Percentiles rank a stretch among this genome's conserved stretches.
Conservation (phyloP, 2,329 filamentous ascomycete genomes). For the Claviceps pusilla region DNA sequence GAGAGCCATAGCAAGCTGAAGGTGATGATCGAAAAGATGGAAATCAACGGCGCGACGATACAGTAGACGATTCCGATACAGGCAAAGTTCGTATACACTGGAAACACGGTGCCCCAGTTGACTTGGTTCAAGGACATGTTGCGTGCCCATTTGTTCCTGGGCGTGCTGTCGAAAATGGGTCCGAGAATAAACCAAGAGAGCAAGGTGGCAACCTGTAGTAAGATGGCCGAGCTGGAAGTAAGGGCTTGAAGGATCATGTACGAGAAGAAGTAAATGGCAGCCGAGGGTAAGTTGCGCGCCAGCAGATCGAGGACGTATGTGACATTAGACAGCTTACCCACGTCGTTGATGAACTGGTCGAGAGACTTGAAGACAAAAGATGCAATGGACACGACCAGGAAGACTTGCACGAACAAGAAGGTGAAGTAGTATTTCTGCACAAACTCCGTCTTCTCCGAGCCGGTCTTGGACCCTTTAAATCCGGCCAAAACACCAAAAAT, state of each 20-base stretch:
- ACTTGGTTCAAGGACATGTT: constrained; percentile 66
- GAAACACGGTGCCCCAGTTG: constrained; percentile 87
- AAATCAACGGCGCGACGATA: constrained; percentile 76
- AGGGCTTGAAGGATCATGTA: constrained; percentile 95
- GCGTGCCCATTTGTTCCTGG: constrained; percentile 66
- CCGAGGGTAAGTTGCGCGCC: constrained; percentile 65
- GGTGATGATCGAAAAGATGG: constrained; percentile 84
- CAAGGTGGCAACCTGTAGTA: constrained; percentile 70
- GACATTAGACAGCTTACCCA: constrained; percentile 35
- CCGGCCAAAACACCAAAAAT: constrained; percentile 59
- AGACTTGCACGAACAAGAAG: constrained; percentile 89
- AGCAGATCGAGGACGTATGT: constrained; percentile 54
- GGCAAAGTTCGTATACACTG: constrained; percentile 90
- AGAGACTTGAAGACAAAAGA: constrained; percentile 54
- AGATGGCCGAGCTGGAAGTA: constrained; percentile 74
- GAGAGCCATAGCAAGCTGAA: constrained; percentile 87
- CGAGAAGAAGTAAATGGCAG: constrained; percentile 94
- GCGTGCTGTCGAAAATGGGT: constrained; percentile 69
- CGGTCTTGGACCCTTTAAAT: constrained; percentile 69
- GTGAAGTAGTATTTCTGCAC: constrained; percentile 87
- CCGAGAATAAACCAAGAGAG: constrained; percentile 69
- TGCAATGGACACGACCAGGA: constrained; percentile 80
- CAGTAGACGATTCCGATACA: constrained; percentile 85
- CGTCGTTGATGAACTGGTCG: constrained; percentile 41
- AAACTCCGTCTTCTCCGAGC: constrained; percentile 61